phyloP scores from a whole-genome alignment of 345 rosid species.

The Salix viminalis region DNA sequence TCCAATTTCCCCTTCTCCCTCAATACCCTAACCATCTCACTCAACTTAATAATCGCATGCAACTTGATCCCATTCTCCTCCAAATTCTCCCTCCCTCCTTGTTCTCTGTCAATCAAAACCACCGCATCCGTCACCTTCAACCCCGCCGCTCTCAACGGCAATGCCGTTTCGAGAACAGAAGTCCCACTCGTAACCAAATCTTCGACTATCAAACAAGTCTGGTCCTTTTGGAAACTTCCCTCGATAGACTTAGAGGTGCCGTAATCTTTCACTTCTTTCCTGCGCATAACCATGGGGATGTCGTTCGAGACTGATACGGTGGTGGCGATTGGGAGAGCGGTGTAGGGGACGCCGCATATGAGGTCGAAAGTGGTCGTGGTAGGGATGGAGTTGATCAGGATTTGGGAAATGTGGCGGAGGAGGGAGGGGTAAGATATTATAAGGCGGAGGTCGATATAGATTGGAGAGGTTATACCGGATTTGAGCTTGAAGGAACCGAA shows the following conservation, averaged over 20 bases:
- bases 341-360: conserved; percentile 92
- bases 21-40: conserved; percentile 82
- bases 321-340: conserved; percentile 92
- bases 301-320: conserved; percentile 56
- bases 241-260: conserved; percentile 87
- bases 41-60: conserved; percentile 68
- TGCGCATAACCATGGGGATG: conserved; percentile 90
- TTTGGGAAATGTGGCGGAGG: conserved; percentile 68
- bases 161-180: conserved; percentile 85
- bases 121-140: conserved; percentile 78
- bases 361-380: conserved; percentile 50
- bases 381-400: conserved; percentile 61
- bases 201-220: conserved; percentile 67
- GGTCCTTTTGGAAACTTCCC: conserved; percentile 51
- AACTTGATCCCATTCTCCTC: conserved; percentile 66
- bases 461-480: conserved; percentile 86
- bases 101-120: conserved; percentile 85
- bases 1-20: conserved; percentile 73
- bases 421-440: conserved; percentile 78
- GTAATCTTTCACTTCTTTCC: conserved; percentile 84
- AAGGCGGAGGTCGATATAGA: conserved; percentile 94
- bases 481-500: conserved; percentile 87
- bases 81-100: conserved; percentile 86
- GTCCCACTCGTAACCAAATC: conserved; percentile 90
- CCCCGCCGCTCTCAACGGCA: conserved; percentile 76